A percentile compares a stretch with the other conserved stretches of the same genome.
Evolutionary conservation across 371 early-diverging fungal genomes (phyloP).

Genomic region (Mortierella sp.): DNA sequence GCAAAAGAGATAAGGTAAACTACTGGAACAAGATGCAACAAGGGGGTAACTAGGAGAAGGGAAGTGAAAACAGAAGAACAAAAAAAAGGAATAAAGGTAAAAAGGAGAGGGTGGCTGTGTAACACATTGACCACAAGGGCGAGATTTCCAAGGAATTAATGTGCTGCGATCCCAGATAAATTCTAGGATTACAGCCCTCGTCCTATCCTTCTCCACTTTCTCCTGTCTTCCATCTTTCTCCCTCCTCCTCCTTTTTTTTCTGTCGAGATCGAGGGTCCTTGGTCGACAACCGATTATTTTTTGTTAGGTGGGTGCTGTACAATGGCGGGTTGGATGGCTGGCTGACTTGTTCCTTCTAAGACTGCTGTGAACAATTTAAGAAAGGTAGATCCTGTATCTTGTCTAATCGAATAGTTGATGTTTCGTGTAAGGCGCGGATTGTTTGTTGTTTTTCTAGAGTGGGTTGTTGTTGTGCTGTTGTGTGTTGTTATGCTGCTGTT

Average conservation of each 20-base stretch:
- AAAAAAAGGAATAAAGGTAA: background rate
- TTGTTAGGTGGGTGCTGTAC: constrained; percentile 5
- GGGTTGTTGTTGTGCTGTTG: background rate
- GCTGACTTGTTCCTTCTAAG: background rate
- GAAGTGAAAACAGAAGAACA: background rate
- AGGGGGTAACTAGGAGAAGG: background rate
- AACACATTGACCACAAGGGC: background rate
- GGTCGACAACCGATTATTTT: background rate
- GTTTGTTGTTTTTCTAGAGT: background rate
- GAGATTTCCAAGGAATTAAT: background rate
- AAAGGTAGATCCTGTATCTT: constrained; percentile 5
- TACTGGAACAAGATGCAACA: constrained; percentile 6
- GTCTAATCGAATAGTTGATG: background rate
- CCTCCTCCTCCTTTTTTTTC: background rate
- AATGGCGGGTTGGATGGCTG: background rate
- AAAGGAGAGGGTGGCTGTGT: background rate
- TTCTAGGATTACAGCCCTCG: background rate
- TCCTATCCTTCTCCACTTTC: background rate
- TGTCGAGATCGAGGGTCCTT: background rate
- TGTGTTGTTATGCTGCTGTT: background rate
- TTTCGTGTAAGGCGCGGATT: background rate
- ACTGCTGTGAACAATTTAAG: background rate
- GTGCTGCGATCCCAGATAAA: background rate
- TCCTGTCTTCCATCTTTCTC: background rate
- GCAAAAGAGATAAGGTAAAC: constrained; percentile 2